Evolutionary conservation across 1,139 yeast genomes (phyloP), one percentile per base, ranked within the genome.

Genomic region (Kodamaea suecica): DNA sequence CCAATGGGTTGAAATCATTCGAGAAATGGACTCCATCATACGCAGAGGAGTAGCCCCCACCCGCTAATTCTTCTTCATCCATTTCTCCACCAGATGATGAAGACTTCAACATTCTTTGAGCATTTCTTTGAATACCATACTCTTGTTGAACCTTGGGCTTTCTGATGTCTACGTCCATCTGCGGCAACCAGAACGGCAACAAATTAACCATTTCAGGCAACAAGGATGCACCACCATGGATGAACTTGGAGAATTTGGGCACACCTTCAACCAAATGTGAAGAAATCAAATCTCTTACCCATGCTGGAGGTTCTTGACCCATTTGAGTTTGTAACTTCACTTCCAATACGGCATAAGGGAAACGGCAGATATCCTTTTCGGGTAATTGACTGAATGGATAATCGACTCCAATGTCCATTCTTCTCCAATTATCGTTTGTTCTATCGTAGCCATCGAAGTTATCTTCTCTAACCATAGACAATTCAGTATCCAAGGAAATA

Each of bases 101-200:
- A 9, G 64, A 57, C 24, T 31, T 33, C 40, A 45, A 42, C 33
- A 47, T 49, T 37, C 55, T 50, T 31, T 25, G 11, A 41, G 45
- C 27, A 37, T 61, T 59, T 49, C 74, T 60, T 35, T 54, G 58
- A 42, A 70, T 70, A 49, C 95, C 95, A 49, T 73, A 72, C 37
- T 76, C 78, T 43, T 75, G 77, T 52, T 77, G 78, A 26, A 76
- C 64, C 43, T 81, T 78, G 23, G 97, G 97, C 59, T 92, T 92
- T 57, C 95, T 80, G 48, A 92, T 92, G 57, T 92, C 98, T 34
- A 83, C 83, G 47, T 79, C 86, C 98, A 92, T 92, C 64, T 92
- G 98, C n/a, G 97, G 97, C 47, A 82, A 71, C 98, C 98, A 92
- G 64, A 86, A 92, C 35, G 98, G 98, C 51, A 92, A 81, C 46